Evolutionary conservation across 768 basidiomycete genomes (phyloP).

Genomic region (Termitomyces sp.): DNA sequence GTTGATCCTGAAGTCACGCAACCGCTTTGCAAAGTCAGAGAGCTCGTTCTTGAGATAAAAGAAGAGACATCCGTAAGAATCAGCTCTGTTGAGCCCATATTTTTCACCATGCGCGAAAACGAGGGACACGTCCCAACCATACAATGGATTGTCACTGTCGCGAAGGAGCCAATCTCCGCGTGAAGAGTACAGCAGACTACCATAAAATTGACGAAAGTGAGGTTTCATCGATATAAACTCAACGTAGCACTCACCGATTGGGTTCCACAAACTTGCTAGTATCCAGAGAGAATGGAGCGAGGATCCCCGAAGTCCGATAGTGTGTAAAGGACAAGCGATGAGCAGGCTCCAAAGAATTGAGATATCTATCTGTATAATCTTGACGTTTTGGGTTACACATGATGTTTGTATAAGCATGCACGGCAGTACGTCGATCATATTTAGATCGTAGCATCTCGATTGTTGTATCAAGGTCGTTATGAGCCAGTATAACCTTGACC

Average conservation of each 20-base stretch:
- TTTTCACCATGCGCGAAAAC: constrained; percentile 27
- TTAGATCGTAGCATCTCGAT: constrained; percentile 20
- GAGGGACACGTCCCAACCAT: constrained; percentile 33
- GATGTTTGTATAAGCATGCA: constrained; percentile 19
- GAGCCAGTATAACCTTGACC: constrained; percentile 13
- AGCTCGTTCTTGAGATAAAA: constrained; percentile 28
- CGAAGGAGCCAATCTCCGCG: constrained; percentile 30
- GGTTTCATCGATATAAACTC: neutral
- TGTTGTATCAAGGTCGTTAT: constrained; percentile 12
- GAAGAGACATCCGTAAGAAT: constrained; percentile 27
- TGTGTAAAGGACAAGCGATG: constrained; percentile 25
- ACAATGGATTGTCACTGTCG: constrained; percentile 33
- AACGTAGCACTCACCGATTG: constrained; percentile 17
- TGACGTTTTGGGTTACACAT: constrained; percentile 26
- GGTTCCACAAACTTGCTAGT: constrained; percentile 22
- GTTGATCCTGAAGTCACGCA: constrained; percentile 21
- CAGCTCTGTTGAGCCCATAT: constrained; percentile 18
- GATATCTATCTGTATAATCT: constrained; percentile 33
- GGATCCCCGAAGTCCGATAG: constrained; percentile 22
- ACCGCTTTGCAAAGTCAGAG: constrained; percentile 21
- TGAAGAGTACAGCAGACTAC: constrained; percentile 31
- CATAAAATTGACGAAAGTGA: neutral
- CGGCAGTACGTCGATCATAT: constrained; percentile 17
- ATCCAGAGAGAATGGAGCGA: constrained; percentile 23
- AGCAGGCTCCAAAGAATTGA: constrained; percentile 26